These are phyloP conservation scores for Seiridium cupressi DNA, from an alignment of 2,329 filamentous ascomycete genomes.

Conservation along the genomic window DNA sequence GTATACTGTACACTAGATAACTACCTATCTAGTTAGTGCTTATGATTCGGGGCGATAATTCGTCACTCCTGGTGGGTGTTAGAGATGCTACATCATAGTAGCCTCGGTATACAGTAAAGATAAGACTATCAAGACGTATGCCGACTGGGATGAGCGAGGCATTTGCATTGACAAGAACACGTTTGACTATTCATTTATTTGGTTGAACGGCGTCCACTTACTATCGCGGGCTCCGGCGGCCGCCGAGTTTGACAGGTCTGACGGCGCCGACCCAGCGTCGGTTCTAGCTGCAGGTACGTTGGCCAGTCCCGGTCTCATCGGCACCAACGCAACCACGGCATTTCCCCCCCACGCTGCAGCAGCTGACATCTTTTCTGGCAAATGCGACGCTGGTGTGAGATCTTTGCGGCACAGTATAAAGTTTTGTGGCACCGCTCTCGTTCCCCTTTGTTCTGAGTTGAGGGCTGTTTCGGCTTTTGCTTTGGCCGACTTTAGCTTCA, in stretches of 20 bases:
- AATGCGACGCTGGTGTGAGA: background rate
- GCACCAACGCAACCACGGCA: background rate
- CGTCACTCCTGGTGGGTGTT: too few relatives aligned
- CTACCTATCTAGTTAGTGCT: too few relatives aligned
- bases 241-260: background rate
- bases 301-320: background rate
- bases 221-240: constrained; percentile 5
- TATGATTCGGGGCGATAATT: too few relatives aligned
- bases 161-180: background rate
- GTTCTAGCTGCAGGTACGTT: background rate
- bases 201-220: background rate
- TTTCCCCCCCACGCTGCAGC: background rate
- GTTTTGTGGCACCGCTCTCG: background rate
- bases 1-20: too few relatives aligned
- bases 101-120: too few relatives aligned
- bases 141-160: background rate
- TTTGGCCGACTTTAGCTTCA: too few relatives aligned
- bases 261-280: background rate
- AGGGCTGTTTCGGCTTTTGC: too few relatives aligned
- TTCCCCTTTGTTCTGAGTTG: too few relatives aligned
- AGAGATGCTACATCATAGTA: too few relatives aligned
- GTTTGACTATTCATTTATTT: background rate
- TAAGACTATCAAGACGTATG: too few relatives aligned
- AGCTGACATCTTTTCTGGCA: background rate
- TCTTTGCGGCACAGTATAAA: background rate